Evolutionary conservation across 176 grass and related monocot species (phyloP), one percentile per base, ranked within the genome.

Genomic region (Eremochloa ophiuroides): DNA sequence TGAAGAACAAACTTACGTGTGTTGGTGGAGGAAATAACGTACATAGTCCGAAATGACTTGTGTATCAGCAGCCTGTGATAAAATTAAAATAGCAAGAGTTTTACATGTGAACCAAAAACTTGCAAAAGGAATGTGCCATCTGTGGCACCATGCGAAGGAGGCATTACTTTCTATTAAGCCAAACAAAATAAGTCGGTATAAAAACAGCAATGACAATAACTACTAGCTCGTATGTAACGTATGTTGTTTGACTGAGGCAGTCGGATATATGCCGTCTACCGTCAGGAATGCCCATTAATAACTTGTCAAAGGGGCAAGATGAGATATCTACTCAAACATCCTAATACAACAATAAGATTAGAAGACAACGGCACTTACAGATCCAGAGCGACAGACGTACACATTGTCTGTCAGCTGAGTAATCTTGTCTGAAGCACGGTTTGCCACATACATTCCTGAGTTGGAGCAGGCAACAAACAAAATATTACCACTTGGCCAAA

Each of bases 1-100:
- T 42, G 22, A 14, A 53, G 34, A 80, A 58, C 48, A 80, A n/a
- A 62, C 93, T 91, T 86, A 95, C 96, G 96, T 99, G 66, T 99
- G 96, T 83, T 99, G 93, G 82, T 95, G 81, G 58, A 99, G 96
- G 50, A 99, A 99, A 80, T 95, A 95, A 51, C 96, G 93, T 20
- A 99, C 93, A 91, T 99, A 99, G 79, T 99, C 93, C 0, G 96
- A 99, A 66, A 99, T 82, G 65, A 99, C 47, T 89, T 99, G 93
- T 39, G 93, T 93, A 80, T 95, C 96, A 10, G 96, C 96, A 82
- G 96, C 96, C 96, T 99, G 72, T 28, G 69, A 75, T 8, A 76
- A 43, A 82, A 88, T 12, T 22, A 55, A 8, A 80, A 80, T 10
- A 68, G 48, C 6, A 79, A 50, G 20, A 48, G 33, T 65, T 22